These are phyloP conservation scores for Fusarium pseudograminearum DNA, from an alignment of 2,329 filamentous ascomycete species.

Conservation along the genomic window DNA sequence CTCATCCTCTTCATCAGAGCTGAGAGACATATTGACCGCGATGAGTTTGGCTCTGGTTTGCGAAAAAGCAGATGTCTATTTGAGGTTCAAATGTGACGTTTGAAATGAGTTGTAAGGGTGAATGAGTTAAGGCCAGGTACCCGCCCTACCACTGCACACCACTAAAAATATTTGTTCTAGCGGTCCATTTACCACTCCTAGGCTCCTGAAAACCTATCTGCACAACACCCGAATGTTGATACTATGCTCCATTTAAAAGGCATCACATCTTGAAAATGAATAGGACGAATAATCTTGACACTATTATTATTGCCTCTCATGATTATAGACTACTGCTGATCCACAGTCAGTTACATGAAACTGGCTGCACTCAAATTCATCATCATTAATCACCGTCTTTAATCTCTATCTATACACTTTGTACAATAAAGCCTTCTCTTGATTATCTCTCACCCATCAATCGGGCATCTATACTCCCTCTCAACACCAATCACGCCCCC, in stretches of 20 bases:
- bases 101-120: neutral
- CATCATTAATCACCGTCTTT: slow-evolving; percentile 45
- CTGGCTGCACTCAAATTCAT: slow-evolving; percentile 28
- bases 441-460: slow-evolving; percentile 61
- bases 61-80: slow-evolving; percentile 1
- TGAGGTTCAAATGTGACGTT: slow-evolving; percentile 25
- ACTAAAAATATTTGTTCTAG: slow-evolving; percentile 3
- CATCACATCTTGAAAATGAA: neutral
- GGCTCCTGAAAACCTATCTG: slow-evolving; percentile 22
- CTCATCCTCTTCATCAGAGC: slow-evolving; percentile 55
- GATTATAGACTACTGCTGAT: neutral
- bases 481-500: slow-evolving; percentile 61
- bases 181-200: slow-evolving; percentile 14
- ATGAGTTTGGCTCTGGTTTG: neutral
- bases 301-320: neutral
- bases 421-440: slow-evolving; percentile 37
- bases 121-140: slow-evolving; percentile 24
- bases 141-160: slow-evolving; percentile 12
- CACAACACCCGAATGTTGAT: neutral
- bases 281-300: neutral
- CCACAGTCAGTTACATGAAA: neutral
- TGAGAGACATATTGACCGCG: slow-evolving; percentile 48
- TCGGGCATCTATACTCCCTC: slow-evolving; percentile 66
- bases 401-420: slow-evolving; percentile 44
- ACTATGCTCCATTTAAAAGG: neutral